Percentiles rank a stretch among this genome's conserved stretches.
Evolutionary conservation across 176 grass and related monocot species (phyloP).

Genomic region (Typha latifolia): DNA sequence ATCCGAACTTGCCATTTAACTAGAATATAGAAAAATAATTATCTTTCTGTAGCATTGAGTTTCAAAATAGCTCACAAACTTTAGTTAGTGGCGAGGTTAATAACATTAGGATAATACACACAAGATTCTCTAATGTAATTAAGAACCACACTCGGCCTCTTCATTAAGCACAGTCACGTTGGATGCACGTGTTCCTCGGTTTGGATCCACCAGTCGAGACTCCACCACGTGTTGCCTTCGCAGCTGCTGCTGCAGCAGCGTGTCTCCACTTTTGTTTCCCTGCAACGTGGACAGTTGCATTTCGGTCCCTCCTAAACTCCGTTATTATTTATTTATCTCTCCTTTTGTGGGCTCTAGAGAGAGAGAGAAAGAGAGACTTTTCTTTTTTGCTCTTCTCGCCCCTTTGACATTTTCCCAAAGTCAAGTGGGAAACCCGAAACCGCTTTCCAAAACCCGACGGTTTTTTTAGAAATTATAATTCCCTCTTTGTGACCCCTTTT

Average conservation of each 20-base stretch:
- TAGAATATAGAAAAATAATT: too few species aligned
- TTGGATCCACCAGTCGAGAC: neutral
- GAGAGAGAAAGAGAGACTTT: neutral
- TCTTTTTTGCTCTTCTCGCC: neutral
- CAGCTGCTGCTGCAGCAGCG: neutral
- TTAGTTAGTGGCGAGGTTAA: too few species aligned
- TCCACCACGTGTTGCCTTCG: neutral
- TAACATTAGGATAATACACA: too few species aligned
- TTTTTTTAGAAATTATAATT: neutral
- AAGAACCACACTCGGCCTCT: neutral
- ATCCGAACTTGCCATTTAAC: too few species aligned
- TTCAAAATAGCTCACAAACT: too few species aligned
- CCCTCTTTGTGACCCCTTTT: neutral
- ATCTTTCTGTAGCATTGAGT: too few species aligned
- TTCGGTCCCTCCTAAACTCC: neutral
- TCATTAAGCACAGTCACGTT: neutral
- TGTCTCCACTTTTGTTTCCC: neutral
- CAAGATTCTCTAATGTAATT: neutral
- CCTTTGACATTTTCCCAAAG: slow-evolving; percentile 14
- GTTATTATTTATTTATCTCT: neutral
- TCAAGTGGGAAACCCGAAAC: slow-evolving; percentile 2
- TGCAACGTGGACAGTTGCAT: neutral
- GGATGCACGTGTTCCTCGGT: neutral
- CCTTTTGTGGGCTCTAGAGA: neutral
- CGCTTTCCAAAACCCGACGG: neutral